Evolutionary conservation across 2,329 filamentous ascomycete genomes (phyloP).

Genomic region (Aspergillus sp.): DNA sequence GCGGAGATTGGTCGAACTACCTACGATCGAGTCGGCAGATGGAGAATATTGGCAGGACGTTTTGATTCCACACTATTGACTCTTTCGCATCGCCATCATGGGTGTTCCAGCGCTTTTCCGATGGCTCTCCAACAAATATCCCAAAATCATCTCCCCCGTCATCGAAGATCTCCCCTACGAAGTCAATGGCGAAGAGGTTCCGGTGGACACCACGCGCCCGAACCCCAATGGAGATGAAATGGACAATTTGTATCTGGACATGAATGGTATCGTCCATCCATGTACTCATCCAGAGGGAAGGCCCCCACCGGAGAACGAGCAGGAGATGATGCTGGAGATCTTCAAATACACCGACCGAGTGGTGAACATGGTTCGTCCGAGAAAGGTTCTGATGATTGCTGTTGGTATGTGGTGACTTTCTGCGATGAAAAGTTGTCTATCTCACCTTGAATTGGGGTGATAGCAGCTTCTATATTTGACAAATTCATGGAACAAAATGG

Average conservation of each 20-base stretch:
- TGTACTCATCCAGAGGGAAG: constrained; percentile 96
- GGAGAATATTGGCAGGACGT: not conserved
- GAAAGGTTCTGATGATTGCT: constrained; percentile 95
- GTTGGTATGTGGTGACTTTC: constrained; percentile 56
- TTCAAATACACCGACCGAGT: constrained; percentile 99
- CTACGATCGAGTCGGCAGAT: not conserved
- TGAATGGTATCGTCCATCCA: constrained; percentile 99
- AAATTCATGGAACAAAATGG: not conserved
- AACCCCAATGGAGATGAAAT: constrained; percentile 98
- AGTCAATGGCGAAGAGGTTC: constrained; percentile 78
- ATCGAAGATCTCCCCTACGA: constrained; percentile 77
- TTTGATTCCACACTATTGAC: not conserved
- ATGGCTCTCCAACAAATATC: constrained; percentile 96
- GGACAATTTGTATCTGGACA: constrained; percentile 96
- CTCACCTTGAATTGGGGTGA: not conserved
- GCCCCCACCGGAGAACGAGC: constrained; percentile 85
- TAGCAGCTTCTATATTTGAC: not conserved
- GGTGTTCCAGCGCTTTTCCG: constrained; percentile 92
- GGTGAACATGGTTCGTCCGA: constrained; percentile 95
- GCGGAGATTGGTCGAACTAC: no score
- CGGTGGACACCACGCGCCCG: constrained; percentile 74
- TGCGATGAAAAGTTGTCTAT: not conserved
- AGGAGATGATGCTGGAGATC: constrained; percentile 98
- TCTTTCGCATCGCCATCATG: constrained; percentile 50
- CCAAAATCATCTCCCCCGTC: constrained; percentile 91